These are phyloP conservation scores for Stephania japonica DNA, from an alignment of 164 flowering plant species.

Conservation along the genomic window DNA sequence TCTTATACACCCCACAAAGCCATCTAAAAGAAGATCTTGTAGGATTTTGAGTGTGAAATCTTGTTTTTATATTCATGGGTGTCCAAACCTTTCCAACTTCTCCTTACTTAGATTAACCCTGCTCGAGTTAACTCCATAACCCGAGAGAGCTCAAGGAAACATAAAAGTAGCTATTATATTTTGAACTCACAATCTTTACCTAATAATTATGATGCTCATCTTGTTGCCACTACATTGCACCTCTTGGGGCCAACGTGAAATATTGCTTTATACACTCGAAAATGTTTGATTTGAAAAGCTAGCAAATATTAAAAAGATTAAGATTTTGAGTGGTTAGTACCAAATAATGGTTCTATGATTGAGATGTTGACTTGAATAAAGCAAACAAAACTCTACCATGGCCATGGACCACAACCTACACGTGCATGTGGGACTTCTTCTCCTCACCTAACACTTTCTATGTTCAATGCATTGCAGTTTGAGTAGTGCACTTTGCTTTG, in stretches of 20 bases:
- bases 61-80: background rate
- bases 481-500: background rate
- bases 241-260: no score
- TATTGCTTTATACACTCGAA: no score
- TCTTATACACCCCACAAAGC: background rate
- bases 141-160: no score
- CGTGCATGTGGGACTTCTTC: conserved; percentile 36
- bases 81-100: background rate
- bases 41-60: conserved; percentile 1
- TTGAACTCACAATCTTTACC: no score
- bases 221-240: no score
- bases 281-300: background rate
- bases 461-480: conserved; percentile 1
- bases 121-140: no score
- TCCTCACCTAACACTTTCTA: conserved; percentile 11
- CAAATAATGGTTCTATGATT: conserved; percentile 31
- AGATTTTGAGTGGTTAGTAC: background rate
- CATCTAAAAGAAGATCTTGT: background rate
- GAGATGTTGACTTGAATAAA: conserved; percentile 32
- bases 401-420: conserved; percentile 31
- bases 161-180: no score
- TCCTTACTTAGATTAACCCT: background rate
- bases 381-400: conserved; percentile 19
- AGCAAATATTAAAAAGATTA: background rate
- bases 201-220: no score